Evolutionary conservation across 768 basidiomycete species (phyloP), one percentile per base, ranked within the genome.

Genomic region (Tricholoma flavovirens): DNA sequence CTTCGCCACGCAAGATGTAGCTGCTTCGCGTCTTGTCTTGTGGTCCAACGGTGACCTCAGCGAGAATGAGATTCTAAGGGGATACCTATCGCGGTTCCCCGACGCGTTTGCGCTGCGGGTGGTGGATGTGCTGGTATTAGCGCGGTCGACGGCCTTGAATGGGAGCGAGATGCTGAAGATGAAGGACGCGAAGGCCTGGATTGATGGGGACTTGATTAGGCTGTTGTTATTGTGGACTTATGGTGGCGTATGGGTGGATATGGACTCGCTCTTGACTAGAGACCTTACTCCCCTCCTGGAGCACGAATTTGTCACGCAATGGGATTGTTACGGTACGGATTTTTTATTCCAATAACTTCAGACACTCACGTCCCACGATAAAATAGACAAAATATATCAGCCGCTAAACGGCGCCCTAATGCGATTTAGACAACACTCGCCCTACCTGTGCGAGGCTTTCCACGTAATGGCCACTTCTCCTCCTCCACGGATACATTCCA

Each of bases 361-460:
- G 24, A 46, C 26, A 1, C 24, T 15, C 21, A 24, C 33, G 54
- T 36, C 57, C 26, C 7, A 10, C 32, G 24, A 15, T 40, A 29
- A 21, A 5, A n/a, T 53, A 77, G 75, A 77, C 57, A 77, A 77
- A 64, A 66, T 70, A 49, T 76, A 77, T 49, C 66, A 68, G 53
- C 83, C 91, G 1, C 79, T 97, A 51, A 98, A 98, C 67, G 96
- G 96, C 53, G 95, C 96, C 1, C 75, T 98, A 26, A 93, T 98
- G 89, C 89, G 88, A 70, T 99, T 99, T 76, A 80, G 80, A 58
- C 79, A 83, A 64, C 85, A 88, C 69, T 98, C 96, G 2, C 93
- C 96, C 1, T 99, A 97, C 74, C 85, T 99, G 42, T 98, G 96
- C 75, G 93, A 98, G 73, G 91, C 93, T 2, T 94, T 98, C 73